phyloP scores from a whole-genome alignment of 192 early-diverging fungal species.

The Podila minutissima region DNA sequence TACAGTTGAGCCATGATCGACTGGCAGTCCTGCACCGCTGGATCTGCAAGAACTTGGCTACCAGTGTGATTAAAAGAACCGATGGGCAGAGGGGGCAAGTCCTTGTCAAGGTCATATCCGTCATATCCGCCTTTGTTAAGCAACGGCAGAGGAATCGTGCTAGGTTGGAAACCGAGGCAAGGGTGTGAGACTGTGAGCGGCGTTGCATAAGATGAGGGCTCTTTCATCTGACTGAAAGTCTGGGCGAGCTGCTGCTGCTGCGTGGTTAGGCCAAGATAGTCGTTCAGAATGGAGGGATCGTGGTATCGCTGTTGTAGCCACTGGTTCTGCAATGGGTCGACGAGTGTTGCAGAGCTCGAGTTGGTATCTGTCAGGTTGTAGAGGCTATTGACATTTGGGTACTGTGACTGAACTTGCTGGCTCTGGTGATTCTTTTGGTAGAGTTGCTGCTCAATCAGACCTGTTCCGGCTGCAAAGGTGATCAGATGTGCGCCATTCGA shows the following conservation, averaged over 20 bases:
- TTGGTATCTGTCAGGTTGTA: no score
- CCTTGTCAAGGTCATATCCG: background rate
- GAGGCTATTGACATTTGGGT: no score
- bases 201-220: background rate
- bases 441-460: background rate
- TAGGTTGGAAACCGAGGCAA: background rate
- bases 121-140: background rate
- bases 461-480: background rate
- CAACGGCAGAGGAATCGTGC: background rate
- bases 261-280: background rate
- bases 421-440: background rate
- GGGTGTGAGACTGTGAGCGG: background rate
- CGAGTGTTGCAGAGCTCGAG: background rate
- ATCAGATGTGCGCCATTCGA: background rate
- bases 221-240: slow-evolving; percentile 1
- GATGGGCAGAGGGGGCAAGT: background rate
- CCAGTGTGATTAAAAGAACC: background rate
- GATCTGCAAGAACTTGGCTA: background rate
- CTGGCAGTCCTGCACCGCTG: background rate
- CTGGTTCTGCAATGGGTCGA: background rate
- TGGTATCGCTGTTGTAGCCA: background rate
- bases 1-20: slow-evolving; percentile 1
- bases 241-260: background rate
- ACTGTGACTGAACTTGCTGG: no score
- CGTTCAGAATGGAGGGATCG: background rate